Base-by-base conservation (phyloP, 306 rosid species). In the Chamaecrista fasciculata region DNA sequence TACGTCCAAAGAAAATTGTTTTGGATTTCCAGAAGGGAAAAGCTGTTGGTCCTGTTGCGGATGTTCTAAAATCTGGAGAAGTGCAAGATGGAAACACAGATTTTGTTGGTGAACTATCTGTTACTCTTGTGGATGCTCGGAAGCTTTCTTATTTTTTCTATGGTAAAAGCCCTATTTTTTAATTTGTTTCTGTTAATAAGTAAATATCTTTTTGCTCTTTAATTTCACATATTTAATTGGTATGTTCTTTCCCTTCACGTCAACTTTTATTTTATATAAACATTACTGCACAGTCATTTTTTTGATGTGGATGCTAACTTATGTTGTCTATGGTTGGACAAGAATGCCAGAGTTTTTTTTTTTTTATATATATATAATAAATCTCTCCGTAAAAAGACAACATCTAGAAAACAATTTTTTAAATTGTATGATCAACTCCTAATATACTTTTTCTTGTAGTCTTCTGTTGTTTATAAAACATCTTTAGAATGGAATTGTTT, bases 1-100 rank as follows among this genome's bases (percentile, higher is more conserved):
- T 95, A 15, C 99, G 99, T n/a, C 99, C 99, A 15, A 91, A 95
- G 77, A 91, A 86, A 89, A 95, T 89, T 73, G 95, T 95, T 83
- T 85, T 95, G 71, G 99, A 95, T 78, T 91, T 95, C 66, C 95
- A 91, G 78, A 91, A 87, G 67, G 96, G 84, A 81, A 89, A 86
- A 83, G 95, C 95, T 14, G 95, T 95, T 62, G 97, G 99, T 62
- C 99, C 99, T 8, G 81, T 91, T 34, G 78, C 86, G 53, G 37
- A 12, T 65, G 85, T 65, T 76, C 67, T 82, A 67, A 95, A 95
- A 82, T 75, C 97, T 31, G 95, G 99, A 69, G 95, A 89, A 71
- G 51, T 81, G 62, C 96, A 87, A 85, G 97, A 94, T 77, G 89
- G 99, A 78, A 95, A 87, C 85, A 91, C 72, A 74, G 96, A 91